phyloP scores from a whole-genome alignment of 2,329 filamentous ascomycete species.

The Aspergillus melleus region DNA sequence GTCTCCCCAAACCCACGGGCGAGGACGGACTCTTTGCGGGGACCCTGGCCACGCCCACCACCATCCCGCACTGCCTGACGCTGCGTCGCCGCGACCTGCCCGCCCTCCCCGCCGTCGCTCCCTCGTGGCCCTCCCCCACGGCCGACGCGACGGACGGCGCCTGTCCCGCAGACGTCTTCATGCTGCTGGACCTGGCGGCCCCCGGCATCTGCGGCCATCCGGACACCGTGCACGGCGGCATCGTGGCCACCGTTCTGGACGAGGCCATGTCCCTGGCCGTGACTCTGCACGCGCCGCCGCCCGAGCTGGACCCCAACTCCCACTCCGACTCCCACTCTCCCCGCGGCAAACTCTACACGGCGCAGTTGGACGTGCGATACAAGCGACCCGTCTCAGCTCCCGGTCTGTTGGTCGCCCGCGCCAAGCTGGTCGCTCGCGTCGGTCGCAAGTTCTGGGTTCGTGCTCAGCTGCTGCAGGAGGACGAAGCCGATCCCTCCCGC shows the following conservation, averaged over 20 bases:
- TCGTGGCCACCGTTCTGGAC: slow-evolving; percentile 44
- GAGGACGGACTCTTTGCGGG: slow-evolving; percentile 46
- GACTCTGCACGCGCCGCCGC: slow-evolving; percentile 14
- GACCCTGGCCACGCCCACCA: slow-evolving; percentile 39
- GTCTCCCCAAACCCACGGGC: slow-evolving; percentile 39
- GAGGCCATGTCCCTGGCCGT: slow-evolving; percentile 46
- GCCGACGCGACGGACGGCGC: slow-evolving; percentile 19
- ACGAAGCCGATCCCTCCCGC: slow-evolving; percentile 29
- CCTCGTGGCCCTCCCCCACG: slow-evolving; percentile 21
- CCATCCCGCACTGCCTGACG: slow-evolving; percentile 44
- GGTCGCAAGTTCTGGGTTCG: slow-evolving; percentile 45
- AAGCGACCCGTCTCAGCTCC: slow-evolving; percentile 38
- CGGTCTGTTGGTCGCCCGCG: slow-evolving; percentile 36
- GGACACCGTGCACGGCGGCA: slow-evolving; percentile 41
- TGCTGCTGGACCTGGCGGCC: slow-evolving; percentile 34
- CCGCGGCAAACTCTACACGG: slow-evolving; percentile 37
- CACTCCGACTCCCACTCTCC: slow-evolving; percentile 15
- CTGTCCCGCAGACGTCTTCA: slow-evolving; percentile 33
- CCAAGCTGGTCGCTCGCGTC: slow-evolving; percentile 36
- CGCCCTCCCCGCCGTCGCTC: slow-evolving; percentile 26
- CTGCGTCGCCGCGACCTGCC: slow-evolving; percentile 34
- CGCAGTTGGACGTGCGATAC: slow-evolving; percentile 44
- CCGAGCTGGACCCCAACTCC: slow-evolving; percentile 21
- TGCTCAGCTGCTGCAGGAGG: slow-evolving; percentile 41
- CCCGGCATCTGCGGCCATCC: slow-evolving; percentile 44